Conservation (phyloP, 257 asterid genomes). For the Scutellaria barbata region DNA sequence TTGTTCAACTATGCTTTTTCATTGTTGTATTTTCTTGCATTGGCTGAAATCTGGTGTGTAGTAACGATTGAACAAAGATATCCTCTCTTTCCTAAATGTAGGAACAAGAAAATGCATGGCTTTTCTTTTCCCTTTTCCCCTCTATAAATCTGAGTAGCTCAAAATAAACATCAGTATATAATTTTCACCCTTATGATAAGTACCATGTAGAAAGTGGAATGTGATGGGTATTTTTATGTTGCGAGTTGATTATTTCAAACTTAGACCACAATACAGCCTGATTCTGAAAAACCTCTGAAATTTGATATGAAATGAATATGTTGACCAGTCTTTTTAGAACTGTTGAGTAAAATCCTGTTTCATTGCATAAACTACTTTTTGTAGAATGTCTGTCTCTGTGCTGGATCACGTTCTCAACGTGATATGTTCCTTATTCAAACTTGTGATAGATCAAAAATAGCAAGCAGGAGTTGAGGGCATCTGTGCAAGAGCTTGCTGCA, state of each 20-base stretch:
- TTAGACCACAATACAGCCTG: slow-evolving; percentile 1
- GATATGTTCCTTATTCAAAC: slow-evolving; percentile 31
- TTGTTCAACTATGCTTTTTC: background rate
- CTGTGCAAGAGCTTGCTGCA: slow-evolving; percentile 91
- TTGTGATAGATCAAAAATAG: slow-evolving; percentile 52
- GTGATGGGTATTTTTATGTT: background rate
- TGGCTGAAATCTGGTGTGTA: slow-evolving; percentile 18
- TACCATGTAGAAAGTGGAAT: slow-evolving; percentile 16
- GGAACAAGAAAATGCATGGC: background rate
- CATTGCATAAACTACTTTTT: slow-evolving; percentile 4
- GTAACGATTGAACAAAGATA: background rate
- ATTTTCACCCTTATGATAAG: background rate
- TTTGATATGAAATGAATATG: slow-evolving; percentile 18
- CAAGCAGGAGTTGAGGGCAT: slow-evolving; percentile 60
- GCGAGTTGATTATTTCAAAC: background rate
- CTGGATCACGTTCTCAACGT: slow-evolving; percentile 3
- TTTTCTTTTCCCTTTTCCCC: too few relatives aligned
- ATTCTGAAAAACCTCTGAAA: background rate
- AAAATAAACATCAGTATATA: too few relatives aligned
- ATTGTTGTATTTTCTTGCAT: background rate
- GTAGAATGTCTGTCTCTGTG: slow-evolving; percentile 4
- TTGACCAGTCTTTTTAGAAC: background rate
- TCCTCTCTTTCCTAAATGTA: slow-evolving; percentile 12
- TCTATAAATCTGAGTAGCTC: too few relatives aligned
- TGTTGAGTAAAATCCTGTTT: background rate